phyloP scores from a whole-genome alignment of 2,329 filamentous ascomycete species.

The Hypoxylon sp. region DNA sequence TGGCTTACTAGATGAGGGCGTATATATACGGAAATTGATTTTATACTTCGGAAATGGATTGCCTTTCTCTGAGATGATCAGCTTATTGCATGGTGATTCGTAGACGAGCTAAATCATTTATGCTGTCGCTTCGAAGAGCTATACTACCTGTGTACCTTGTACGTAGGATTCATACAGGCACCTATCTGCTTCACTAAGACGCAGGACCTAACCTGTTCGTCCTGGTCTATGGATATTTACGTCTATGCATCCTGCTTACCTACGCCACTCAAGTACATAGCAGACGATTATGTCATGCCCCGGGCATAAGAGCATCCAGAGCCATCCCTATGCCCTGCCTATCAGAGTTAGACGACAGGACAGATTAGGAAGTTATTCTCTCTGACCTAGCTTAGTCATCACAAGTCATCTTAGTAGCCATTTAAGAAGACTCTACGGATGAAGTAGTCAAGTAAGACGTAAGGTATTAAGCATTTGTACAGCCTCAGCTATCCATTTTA shows the following conservation, averaged over 20 bases:
- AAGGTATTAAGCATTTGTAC: neutral
- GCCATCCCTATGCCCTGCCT: neutral
- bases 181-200: neutral
- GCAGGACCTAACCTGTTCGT: neutral
- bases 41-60: neutral
- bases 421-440: neutral
- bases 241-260: neutral
- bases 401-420: no score
- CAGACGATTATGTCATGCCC: neutral
- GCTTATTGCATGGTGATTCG: neutral
- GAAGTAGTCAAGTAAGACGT: neutral
- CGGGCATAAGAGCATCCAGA: neutral
- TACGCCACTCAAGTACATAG: neutral
- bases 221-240: neutral
- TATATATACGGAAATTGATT: slow-evolving; percentile 12
- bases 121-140: no score
- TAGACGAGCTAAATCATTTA: no score
- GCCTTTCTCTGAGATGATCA: neutral
- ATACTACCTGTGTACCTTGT: no score
- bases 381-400: neutral
- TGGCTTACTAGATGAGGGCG: slow-evolving; percentile 16
- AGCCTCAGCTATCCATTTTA: neutral
- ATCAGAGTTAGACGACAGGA: neutral
- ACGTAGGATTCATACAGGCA: neutral
- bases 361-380: slow-evolving; percentile 5